Evolutionary conservation across 2,329 filamentous ascomycete genomes (phyloP), one percentile per base, ranked within the genome.

Genomic region (Ceratocystiopsis minuta): DNA sequence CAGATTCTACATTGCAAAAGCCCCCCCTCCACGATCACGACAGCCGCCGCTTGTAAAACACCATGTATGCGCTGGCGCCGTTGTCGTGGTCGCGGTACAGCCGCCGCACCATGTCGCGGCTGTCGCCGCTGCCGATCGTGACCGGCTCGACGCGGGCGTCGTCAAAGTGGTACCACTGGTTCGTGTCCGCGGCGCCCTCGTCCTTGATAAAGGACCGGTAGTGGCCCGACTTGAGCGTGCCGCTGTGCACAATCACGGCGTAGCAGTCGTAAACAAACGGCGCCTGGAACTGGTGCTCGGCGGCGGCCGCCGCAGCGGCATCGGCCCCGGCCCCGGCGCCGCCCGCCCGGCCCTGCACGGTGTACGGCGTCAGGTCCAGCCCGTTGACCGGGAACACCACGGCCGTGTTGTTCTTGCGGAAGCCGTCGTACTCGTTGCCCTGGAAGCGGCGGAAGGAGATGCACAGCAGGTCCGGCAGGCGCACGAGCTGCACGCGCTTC

Each of bases 221-320:
- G 59, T 95, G 87, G 0, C 87, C 87, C 40, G 72, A 73, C 34
- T 73, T 71, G 41, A 81, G 65, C 1, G 68, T 75, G 1, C 62
- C 62, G 17, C 87, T 87, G 56, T 95, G 87, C 47, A 81, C 68
- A 42, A 92, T 73, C 7, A 95, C 80, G 2, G 78, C 88, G 55
- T 93, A 95, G 41, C 82, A 78, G 54, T 93, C 80, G 57, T 95
- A 98, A 6, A 66, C 62, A 53, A 81, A 85, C 0, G 81, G 78
- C 1, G 59, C 60, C 3, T 52, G 50, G 44, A 69, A 66, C 31
- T 41, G 41, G 12, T 45, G 36, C 16, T 46, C 47, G 14, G 41
- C 40, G 14, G 61, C 60, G 11, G 52, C 57, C 44, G 65, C 62
- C 7, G 51, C 56, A 40, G 65, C 61, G 45, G 58, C 17, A 6